phyloP scores from a whole-genome alignment of 495 filamentous ascomycete species.

The Penicillium simplicissimum region DNA sequence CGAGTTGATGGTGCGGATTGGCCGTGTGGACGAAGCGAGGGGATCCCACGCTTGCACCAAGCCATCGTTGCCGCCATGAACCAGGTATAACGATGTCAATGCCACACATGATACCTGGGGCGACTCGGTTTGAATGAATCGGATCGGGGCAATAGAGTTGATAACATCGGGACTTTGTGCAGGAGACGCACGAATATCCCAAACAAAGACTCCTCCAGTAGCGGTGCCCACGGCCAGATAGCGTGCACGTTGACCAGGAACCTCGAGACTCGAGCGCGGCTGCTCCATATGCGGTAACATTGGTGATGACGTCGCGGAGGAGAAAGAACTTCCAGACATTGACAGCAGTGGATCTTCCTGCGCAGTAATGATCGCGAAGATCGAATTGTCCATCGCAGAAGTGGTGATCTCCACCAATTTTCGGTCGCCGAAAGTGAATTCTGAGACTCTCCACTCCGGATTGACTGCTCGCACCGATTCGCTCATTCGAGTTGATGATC shows the following conservation, averaged over 20 bases:
- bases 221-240: slow-evolving; percentile 80
- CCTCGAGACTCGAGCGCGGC: slow-evolving; percentile 44
- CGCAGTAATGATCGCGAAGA: slow-evolving; percentile 63
- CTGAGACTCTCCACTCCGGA: slow-evolving; percentile 61
- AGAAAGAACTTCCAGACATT: slow-evolving; percentile 56
- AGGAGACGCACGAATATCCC: slow-evolving; percentile 74
- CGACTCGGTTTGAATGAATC: slow-evolving; percentile 88
- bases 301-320: slow-evolving; percentile 61
- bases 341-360: slow-evolving; percentile 74
- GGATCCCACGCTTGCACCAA: slow-evolving; percentile 97
- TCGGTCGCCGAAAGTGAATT: slow-evolving; percentile 54
- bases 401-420: slow-evolving; percentile 64
- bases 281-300: slow-evolving; percentile 49
- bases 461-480: slow-evolving; percentile 23
- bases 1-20: slow-evolving; percentile 86
- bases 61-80: slow-evolving; percentile 93
- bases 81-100: slow-evolving; percentile 80
- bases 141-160: slow-evolving; percentile 63
- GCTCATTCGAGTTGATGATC: slow-evolving; percentile 27
- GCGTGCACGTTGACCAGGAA: slow-evolving; percentile 83
- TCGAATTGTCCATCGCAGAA: slow-evolving; percentile 74
- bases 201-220: slow-evolving; percentile 74
- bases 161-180: slow-evolving; percentile 50
- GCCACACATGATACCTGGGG: slow-evolving; percentile 85
- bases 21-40: slow-evolving; percentile 73